A percentile compares a stretch with the other conserved stretches of the same genome.
These are phyloP conservation scores for Nicotiana paniculata DNA, from an alignment of 257 asterid genomes.

Conservation along the genomic window DNA sequence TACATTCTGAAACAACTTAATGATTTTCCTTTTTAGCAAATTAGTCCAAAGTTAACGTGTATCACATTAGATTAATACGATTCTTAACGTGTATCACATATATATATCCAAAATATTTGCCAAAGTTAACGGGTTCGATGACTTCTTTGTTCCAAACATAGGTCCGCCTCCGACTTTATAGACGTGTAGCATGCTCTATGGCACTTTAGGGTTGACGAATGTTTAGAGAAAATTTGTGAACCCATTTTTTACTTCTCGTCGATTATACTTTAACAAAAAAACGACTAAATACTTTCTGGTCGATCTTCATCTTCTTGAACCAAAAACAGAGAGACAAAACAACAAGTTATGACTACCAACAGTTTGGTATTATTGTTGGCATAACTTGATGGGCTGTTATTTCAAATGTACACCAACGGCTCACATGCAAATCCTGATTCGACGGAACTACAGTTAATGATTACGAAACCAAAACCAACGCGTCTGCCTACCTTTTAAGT, in stretches of 20 bases:
- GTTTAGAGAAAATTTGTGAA: neutral
- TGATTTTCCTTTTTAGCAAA: neutral
- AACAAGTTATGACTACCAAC: neutral
- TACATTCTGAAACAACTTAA: neutral
- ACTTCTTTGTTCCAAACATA: no score
- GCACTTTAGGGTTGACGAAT: neutral
- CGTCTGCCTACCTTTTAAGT: neutral
- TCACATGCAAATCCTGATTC: constrained; percentile 1
- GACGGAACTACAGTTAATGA: neutral
- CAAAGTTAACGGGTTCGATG: no score
- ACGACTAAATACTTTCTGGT: neutral
- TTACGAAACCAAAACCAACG: neutral
- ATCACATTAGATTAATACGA: no score
- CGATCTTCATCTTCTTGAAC: neutral
- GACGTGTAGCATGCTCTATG: no score
- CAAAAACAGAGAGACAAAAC: neutral
- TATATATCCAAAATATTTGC: no score
- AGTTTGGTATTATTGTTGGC: neutral
- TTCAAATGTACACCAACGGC: neutral
- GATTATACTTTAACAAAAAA: neutral
- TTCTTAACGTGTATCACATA: no score
- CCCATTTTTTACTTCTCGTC: neutral
- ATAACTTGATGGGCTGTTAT: neutral
- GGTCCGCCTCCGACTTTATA: no score
- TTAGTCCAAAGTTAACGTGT: no score